A percentile compares a stretch with the other conserved stretches of the same genome.
Evolutionary conservation across 768 basidiomycete genomes (phyloP).

Genomic region (Cyclocybe cylindracea): DNA sequence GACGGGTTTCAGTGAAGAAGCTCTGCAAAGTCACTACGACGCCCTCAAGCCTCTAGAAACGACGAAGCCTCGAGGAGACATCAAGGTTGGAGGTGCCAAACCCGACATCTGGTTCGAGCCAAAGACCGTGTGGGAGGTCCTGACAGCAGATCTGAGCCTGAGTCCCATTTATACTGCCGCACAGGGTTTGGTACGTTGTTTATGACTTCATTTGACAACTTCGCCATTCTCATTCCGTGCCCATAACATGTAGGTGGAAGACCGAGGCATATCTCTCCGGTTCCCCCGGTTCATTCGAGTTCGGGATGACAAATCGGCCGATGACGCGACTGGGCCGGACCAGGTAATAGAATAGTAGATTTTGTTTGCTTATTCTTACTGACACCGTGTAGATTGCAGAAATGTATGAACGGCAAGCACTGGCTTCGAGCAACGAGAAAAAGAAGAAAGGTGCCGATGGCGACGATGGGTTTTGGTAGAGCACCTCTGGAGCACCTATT

Average conservation of each 20-base stretch:
- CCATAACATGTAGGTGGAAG: conserved; percentile 58
- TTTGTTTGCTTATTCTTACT: not conserved
- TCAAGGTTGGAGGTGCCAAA: conserved; percentile 90
- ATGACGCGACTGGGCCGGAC: conserved; percentile 92
- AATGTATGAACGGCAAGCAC: conserved; percentile 88
- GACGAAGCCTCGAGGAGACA: conserved; percentile 71
- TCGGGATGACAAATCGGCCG: conserved; percentile 90
- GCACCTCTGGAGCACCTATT: not conserved
- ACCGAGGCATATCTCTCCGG: conserved; percentile 91
- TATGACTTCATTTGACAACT: not conserved
- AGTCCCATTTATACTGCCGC: conserved; percentile 97
- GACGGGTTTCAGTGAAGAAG: conserved; percentile 96
- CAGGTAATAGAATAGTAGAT: conserved; percentile 56
- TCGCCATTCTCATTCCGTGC: not conserved
- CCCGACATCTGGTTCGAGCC: conserved; percentile 99
- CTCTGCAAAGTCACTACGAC: conserved; percentile 78
- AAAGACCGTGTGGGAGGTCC: conserved; percentile 96
- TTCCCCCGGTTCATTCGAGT: conserved; percentile 94
- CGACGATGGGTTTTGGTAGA: conserved; percentile 82
- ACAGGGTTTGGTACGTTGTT: conserved; percentile 73
- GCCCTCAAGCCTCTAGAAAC: conserved; percentile 77
- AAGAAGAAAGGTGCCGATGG: conserved; percentile 71
- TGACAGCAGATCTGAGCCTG: conserved; percentile 94
- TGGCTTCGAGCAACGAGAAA: conserved; percentile 72
- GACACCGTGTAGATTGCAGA: conserved; percentile 71